A percentile compares a stretch with the other conserved stretches of the same genome.
Evolutionary conservation across 768 basidiomycete genomes (phyloP).

Genomic region (Phallus indusiatus): DNA sequence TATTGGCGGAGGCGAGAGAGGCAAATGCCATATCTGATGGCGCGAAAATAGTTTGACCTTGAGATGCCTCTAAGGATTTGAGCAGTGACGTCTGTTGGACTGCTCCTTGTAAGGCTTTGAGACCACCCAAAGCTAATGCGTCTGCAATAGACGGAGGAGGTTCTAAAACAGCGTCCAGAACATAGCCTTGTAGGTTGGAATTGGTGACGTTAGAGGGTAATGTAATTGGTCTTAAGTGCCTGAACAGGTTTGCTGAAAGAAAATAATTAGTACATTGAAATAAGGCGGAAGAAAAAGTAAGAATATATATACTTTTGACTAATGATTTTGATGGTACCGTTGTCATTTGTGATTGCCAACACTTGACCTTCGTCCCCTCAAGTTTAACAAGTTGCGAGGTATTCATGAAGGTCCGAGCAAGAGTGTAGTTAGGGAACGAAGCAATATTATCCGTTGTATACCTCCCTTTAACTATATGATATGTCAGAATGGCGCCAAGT

Average conservation of each 20-base stretch:
- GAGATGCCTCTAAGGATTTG: slow-evolving; percentile 27
- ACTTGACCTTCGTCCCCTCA: slow-evolving; percentile 54
- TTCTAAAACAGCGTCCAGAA: slow-evolving; percentile 40
- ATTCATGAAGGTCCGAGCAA: slow-evolving; percentile 57
- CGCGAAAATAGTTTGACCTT: slow-evolving; percentile 60
- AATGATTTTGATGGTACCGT: slow-evolving; percentile 34
- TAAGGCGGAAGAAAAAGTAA: background rate
- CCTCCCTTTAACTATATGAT: slow-evolving; percentile 48
- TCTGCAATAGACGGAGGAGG: slow-evolving; percentile 40
- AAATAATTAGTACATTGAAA: background rate
- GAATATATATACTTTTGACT: slow-evolving; percentile 39
- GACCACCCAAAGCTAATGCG: slow-evolving; percentile 33
- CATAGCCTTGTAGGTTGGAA: slow-evolving; percentile 35
- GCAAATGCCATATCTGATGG: slow-evolving; percentile 39
- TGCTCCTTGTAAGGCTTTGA: slow-evolving; percentile 29
- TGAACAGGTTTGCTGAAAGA: slow-evolving; percentile 23
- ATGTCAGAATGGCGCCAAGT: slow-evolving; percentile 42
- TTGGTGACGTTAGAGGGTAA: slow-evolving; percentile 26
- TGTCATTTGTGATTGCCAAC: slow-evolving; percentile 34
- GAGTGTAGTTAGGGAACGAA: slow-evolving; percentile 45
- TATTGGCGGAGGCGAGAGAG: slow-evolving; percentile 17
- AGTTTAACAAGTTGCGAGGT: slow-evolving; percentile 38
- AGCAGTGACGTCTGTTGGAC: slow-evolving; percentile 24
- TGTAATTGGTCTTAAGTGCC: slow-evolving; percentile 14
- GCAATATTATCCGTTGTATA: slow-evolving; percentile 31